These are phyloP conservation scores for Coccomyxa sp. DNA, from an alignment of 139 green algal species.

Conservation along the genomic window DNA sequence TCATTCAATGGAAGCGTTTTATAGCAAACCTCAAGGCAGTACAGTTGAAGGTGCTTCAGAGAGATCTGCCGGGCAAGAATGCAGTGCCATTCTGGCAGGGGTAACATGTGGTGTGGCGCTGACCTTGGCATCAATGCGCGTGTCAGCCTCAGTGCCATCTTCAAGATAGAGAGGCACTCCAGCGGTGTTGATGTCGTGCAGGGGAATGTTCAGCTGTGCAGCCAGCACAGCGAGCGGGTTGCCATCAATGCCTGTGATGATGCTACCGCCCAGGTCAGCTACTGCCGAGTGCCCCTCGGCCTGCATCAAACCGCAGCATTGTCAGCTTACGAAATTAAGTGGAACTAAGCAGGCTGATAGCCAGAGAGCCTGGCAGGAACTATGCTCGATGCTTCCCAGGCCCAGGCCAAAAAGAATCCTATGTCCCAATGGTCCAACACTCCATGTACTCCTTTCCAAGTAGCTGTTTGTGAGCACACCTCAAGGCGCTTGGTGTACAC, in stretches of 20 bases:
- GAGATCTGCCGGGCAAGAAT: too few relatives aligned
- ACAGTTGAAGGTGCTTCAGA: too few relatives aligned
- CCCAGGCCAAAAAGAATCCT: neutral
- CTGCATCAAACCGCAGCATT: slow-evolving; percentile 15
- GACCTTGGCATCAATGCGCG: slow-evolving; percentile 45
- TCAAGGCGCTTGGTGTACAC: slow-evolving; percentile 73
- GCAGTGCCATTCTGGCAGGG: too few relatives aligned
- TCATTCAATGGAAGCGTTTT: neutral
- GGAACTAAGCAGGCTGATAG: neutral
- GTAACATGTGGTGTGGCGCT: too few relatives aligned
- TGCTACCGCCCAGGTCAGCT: slow-evolving; percentile 84
- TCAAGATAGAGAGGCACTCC: slow-evolving; percentile 60
- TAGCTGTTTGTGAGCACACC: slow-evolving; percentile 10
- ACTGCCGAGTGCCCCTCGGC: slow-evolving; percentile 34
- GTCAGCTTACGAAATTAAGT: neutral
- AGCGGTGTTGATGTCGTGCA: slow-evolving; percentile 70
- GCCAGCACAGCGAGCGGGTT: slow-evolving; percentile 90
- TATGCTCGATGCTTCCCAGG: neutral
- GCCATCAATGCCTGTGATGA: slow-evolving; percentile 91
- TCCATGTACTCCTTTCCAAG: neutral
- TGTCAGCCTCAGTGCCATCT: slow-evolving; percentile 36
- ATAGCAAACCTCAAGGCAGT: too few relatives aligned
- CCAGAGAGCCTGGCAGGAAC: neutral
- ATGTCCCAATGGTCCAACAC: neutral
- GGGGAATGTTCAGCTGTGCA: slow-evolving; percentile 63